These are phyloP conservation scores for Venturia oleaginea DNA, from an alignment of 2,329 filamentous ascomycete species.

Conservation along the genomic window DNA sequence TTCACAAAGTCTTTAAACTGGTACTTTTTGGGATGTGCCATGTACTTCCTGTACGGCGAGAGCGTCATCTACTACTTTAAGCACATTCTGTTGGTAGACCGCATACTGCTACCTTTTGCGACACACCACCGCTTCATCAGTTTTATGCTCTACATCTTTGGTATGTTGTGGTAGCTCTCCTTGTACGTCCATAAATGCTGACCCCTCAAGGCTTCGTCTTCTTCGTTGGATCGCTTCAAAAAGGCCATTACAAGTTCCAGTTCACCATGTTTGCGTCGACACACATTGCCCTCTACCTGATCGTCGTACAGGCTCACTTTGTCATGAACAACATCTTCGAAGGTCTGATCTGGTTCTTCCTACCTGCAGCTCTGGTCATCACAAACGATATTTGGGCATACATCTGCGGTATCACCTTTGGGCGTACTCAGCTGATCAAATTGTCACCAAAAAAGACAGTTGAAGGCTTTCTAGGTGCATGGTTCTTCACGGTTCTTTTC, in stretches of 20 bases:
- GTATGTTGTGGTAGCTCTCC: slow-evolving; percentile 42
- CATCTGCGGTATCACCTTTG: slow-evolving; percentile 93
- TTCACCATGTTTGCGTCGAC: slow-evolving; percentile 99
- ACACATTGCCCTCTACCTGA: slow-evolving; percentile 96
- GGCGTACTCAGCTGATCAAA: slow-evolving; percentile 93
- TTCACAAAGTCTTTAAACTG: slow-evolving; percentile 97
- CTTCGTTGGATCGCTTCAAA: slow-evolving; percentile 90
- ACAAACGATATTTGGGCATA: slow-evolving; percentile 99
- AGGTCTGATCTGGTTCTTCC: slow-evolving; percentile 99
- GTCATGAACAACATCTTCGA: slow-evolving; percentile 99
- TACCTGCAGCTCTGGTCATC: slow-evolving; percentile 89
- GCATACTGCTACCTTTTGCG: slow-evolving; percentile 81
- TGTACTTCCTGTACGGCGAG: slow-evolving; percentile 99
- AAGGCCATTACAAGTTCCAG: slow-evolving; percentile 95
- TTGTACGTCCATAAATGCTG: background rate
- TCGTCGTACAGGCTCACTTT: slow-evolving; percentile 96
- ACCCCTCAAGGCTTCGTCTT: slow-evolving; percentile 74
- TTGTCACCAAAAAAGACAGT: slow-evolving; percentile 98
- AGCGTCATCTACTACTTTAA: slow-evolving; percentile 99
- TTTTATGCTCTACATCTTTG: slow-evolving; percentile 95
- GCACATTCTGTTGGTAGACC: slow-evolving; percentile 92
- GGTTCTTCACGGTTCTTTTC: slow-evolving; percentile 88
- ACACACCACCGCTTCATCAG: slow-evolving; percentile 98
- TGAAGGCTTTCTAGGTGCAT: slow-evolving; percentile 92
- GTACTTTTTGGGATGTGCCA: slow-evolving; percentile 98